Evolutionary conservation across 2,329 filamentous ascomycete species (phyloP).

Genomic region (Davidsoniella eucalypti): DNA sequence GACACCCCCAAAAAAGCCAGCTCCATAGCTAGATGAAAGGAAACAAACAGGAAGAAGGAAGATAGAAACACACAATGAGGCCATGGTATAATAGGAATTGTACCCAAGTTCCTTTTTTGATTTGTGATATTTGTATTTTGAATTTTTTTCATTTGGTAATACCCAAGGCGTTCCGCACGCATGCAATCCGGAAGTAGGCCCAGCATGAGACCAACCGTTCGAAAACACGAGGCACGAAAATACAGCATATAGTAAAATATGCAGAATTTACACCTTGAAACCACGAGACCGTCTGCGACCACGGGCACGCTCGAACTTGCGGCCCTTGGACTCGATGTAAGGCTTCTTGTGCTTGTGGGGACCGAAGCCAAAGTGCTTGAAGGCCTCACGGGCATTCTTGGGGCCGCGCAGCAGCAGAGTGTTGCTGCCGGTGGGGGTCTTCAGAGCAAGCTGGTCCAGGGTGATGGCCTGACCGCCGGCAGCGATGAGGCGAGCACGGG

Average conservation of each 20-base stretch:
- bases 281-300: slow-evolving; percentile 94
- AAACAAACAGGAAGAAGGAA: slow-evolving; percentile 2
- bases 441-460: slow-evolving; percentile 90
- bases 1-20: slow-evolving; percentile 12
- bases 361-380: slow-evolving; percentile 98
- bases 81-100: too few relatives aligned
- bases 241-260: too few relatives aligned
- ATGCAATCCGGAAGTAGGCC: background rate
- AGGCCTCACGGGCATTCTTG: slow-evolving; percentile 93
- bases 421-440: slow-evolving; percentile 90
- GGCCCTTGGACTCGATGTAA: slow-evolving; percentile 92
- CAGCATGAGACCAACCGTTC: too few relatives aligned
- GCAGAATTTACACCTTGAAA: slow-evolving; percentile 89
- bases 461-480: slow-evolving; percentile 92
- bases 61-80: too few relatives aligned
- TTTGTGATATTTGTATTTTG: slow-evolving; percentile 2
- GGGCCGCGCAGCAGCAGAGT: slow-evolving; percentile 92
- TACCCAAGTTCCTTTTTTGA: slow-evolving; percentile 5
- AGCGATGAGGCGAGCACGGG: slow-evolving; percentile 80
- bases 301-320: slow-evolving; percentile 99
- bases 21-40: slow-evolving; percentile 11
- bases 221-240: background rate
- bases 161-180: background rate
- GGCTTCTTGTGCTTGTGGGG: slow-evolving; percentile 99
- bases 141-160: slow-evolving; percentile 3